Base-by-base conservation (phyloP, 257 asterid species). In the Nicotiana attenuata region DNA sequence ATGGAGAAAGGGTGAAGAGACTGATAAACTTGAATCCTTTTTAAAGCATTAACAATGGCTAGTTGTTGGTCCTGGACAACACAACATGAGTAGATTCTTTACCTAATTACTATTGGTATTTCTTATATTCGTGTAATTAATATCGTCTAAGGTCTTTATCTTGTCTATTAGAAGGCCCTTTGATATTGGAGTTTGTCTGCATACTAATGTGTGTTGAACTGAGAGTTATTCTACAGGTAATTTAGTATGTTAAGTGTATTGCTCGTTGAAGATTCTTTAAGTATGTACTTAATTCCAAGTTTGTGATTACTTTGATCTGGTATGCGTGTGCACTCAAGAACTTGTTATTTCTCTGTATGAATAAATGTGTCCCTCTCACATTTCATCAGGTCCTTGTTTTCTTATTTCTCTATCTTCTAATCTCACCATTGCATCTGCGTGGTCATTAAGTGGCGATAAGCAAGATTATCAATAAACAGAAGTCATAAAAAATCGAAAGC, bases 11-110 rank as follows among this genome's bases (percentile, higher is more conserved):
- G 73, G 16, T 67, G 56, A 66, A 82, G 82, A 26, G 73, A 35
- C 63, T 66, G 38, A 28, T 69, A 20, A 31, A 81, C 83, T 57
- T 16, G 41, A 28, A 45, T 80, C 76, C 67, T 80, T 80, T 31
- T 81, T 5, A 65, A 76, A 35, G 67, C 71, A 68, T 65, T 20
- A 38, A 63, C 24, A 47, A 35, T 14, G 41, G 59, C 47, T 64
- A 50, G 29, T 68, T 76, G 84, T 69, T 85, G 28, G 77, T 79
- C 82, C 17, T 84, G 78, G 88, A 69, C 45, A 81, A 87, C 84
- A 7, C 50, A 50, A 76, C 84, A 83, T 59, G 84, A 59, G 81
- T 85, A 80, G 90, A 76, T 66, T 73, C 71, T 63, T 65, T 85
- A 68, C n/a, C 73, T 78, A 13, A 61, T 79, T 45, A 65, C 77